Evolutionary conservation across 1,139 yeast species (phyloP), one percentile per base, ranked within the genome.

Genomic region (Yamadazyma kanchanaburiensis): DNA sequence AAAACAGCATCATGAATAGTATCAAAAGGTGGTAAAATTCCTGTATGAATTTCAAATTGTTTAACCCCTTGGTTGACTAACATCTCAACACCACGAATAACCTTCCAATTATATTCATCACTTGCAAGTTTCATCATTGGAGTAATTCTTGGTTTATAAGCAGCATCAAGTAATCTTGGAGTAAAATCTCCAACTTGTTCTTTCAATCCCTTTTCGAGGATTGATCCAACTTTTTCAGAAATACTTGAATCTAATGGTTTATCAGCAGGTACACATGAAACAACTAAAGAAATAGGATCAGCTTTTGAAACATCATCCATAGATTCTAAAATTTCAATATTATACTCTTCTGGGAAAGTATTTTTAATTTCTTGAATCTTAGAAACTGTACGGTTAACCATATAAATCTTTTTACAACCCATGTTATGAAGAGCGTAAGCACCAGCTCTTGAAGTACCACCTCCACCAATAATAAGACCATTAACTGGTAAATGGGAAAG

Each of bases 361-460:
- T 67, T 55, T 40, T 73, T 73, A 44, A 89, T 64, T 4, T 72
- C 80, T 13, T 57, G 57, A 30, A 87, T 65, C 48, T 87, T 88
- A 10, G 79, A 58, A 2, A 64, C 55, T 1, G 96, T 87, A 51
- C 99, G 78, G 64, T 91, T 91, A 35, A 85, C 57, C 65, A 91
- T 67, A 61, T 80, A 88, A 38, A 91, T 84, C 43, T 70, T 76
- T 23, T 65, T 48, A 53, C 94, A 87, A 2, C 96, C 96, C 64
- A 91, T 63, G 40, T 75, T 55, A 48, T 80, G 76, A 46, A 91
- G 70, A 1, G 98, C 97, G 55, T 74, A 89, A 15, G 86, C 77
- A 1, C 97, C 98, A 24, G 98, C 96, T 50, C 96, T 75, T 0
- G 96, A 81, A 21, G 99, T 89, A 28, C 99, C 99, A 25, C 99